Evolutionary conservation across 768 basidiomycete genomes (phyloP).

Genomic region (Auricularia heimuer): DNA sequence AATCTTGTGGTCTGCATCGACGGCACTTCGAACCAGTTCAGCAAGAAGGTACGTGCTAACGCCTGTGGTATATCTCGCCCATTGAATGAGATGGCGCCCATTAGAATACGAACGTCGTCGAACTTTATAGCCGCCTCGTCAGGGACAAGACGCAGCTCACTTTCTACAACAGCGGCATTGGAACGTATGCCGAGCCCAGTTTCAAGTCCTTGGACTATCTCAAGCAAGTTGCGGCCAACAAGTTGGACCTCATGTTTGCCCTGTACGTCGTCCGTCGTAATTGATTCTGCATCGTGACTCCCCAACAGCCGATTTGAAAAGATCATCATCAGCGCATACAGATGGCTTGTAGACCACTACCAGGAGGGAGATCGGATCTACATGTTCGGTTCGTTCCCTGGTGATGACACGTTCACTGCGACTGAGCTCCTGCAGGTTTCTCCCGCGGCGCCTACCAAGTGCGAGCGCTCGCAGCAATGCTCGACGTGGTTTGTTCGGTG

Average conservation of each 20-base stretch:
- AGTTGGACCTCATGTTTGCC: slow-evolving; percentile 29
- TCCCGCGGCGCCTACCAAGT: slow-evolving; percentile 42
- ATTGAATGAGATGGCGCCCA: neutral
- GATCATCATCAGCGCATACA: slow-evolving; percentile 27
- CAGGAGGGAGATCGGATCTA: slow-evolving; percentile 29
- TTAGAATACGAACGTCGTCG: slow-evolving; percentile 35
- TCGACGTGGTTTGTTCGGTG: slow-evolving; percentile 19
- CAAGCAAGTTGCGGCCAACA: slow-evolving; percentile 16
- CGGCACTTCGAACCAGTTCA: slow-evolving; percentile 23
- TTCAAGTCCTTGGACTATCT: slow-evolving; percentile 13
- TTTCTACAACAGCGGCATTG: slow-evolving; percentile 34
- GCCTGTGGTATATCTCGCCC: neutral
- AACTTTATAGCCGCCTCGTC: slow-evolving; percentile 27
- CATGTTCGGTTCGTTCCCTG: slow-evolving; percentile 27
- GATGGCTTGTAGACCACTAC: slow-evolving; percentile 34
- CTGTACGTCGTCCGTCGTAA: slow-evolving; percentile 17
- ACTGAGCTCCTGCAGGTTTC: slow-evolving; percentile 23
- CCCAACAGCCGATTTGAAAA: slow-evolving; percentile 25
- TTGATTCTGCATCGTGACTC: too few species aligned
- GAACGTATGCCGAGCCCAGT: slow-evolving; percentile 22
- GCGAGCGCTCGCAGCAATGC: slow-evolving; percentile 35
- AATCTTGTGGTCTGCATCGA: slow-evolving; percentile 13
- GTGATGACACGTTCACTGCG: neutral
- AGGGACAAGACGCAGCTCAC: slow-evolving; percentile 27
- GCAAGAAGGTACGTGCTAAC: slow-evolving; percentile 9